Conservation (phyloP, 352 stramenopile species). For the Phytopythium chamaehyphon region DNA sequence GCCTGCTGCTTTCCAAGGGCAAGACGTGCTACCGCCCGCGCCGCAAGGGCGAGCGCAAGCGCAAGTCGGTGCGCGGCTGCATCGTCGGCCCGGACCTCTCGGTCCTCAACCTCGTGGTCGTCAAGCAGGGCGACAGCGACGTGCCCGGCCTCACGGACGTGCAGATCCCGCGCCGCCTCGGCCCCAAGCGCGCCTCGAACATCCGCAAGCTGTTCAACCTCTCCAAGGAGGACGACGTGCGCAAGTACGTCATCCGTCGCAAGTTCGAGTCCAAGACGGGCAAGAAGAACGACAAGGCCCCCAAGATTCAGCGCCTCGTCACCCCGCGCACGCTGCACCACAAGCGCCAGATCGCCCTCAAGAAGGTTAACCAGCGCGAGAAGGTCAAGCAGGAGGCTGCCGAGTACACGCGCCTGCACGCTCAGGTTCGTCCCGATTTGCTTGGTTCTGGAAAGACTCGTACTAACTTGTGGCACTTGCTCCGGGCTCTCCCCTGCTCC, state of each 20-base stretch:
- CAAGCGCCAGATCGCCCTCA: slow-evolving; percentile 89
- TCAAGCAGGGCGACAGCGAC: slow-evolving; percentile 96
- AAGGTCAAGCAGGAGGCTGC: slow-evolving; percentile 93
- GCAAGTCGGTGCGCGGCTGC: slow-evolving; percentile 99
- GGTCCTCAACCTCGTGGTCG: slow-evolving; percentile 99
- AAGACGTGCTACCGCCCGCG: slow-evolving; percentile 96
- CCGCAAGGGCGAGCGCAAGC: slow-evolving; percentile 96
- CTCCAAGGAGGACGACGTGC: slow-evolving; percentile 99
- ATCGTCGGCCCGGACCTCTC: slow-evolving; percentile 99
- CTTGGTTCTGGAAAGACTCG: neutral
- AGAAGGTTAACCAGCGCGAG: slow-evolving; percentile 85
- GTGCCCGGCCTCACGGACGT: slow-evolving; percentile 98
- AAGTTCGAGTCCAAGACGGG: slow-evolving; percentile 99
- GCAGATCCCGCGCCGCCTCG: slow-evolving; percentile 94
- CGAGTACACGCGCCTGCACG: slow-evolving; percentile 97
- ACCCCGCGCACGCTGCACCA: slow-evolving; percentile 97
- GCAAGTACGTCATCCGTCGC: slow-evolving; percentile 98
- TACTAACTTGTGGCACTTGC: slow-evolving; percentile 40
- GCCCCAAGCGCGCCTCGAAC: slow-evolving; percentile 99
- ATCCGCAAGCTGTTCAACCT: slow-evolving; percentile 99
- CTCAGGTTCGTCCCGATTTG: slow-evolving; percentile 63
- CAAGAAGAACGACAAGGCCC: slow-evolving; percentile 97
- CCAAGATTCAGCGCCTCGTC: slow-evolving; percentile 99
- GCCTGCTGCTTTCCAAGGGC: slow-evolving; percentile 97
- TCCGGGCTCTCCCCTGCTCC: slow-evolving; percentile 70